Base-by-base conservation (phyloP, 345 rosid genomes). In the Bruguiera gymnorhiza region DNA sequence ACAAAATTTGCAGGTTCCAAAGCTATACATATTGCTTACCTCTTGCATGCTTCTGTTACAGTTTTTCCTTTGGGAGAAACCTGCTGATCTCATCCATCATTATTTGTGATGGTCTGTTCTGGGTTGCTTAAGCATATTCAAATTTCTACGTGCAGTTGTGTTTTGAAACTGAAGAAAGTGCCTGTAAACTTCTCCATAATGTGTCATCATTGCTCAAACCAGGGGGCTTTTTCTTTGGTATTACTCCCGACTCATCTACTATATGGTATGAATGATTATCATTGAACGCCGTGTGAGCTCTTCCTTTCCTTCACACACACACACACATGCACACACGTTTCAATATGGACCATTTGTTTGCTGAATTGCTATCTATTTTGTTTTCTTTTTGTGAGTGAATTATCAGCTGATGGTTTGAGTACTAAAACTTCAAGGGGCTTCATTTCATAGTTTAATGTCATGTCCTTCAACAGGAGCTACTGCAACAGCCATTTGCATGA, bases 181-280 rank as follows among this genome's bases (percentile, higher is more conserved):
- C 93, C 20, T 90, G 92, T 78, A 90, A 78, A 76, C 97, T 95
- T 65, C 72, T 95, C 20, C 79, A 81, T 70, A 95, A 88, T 83
- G 99, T 90, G 24, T 83, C 99, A 10, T 84, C 84, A 70, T 75
- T 95, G 83, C 85, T 92, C 72, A 90, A 92, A 78, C 94, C 99
- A 0, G 97, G 98, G 79, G 99, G 99, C 71, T 95, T 88, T 83
- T 92, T 92, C 82, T 83, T 95, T 16, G 99, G 98, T 74, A 86
- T 95, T 76, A 87, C 91, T 85, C 97, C 96, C 60, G 99, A 95
- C 85, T 92, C 98, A 66, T 92, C 99, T 83, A 95, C 96, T 8
- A 90, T 95, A 84, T 95, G 99, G 99, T 95, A 92, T 81, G 92
- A 68, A 60, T 83, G 63, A 69, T 56, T 30, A 71, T 66, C 66